Percentiles rank a stretch among this genome's conserved stretches.
phyloP scores from a whole-genome alignment of 441 rosid species.

The Euphorbia corollata region DNA sequence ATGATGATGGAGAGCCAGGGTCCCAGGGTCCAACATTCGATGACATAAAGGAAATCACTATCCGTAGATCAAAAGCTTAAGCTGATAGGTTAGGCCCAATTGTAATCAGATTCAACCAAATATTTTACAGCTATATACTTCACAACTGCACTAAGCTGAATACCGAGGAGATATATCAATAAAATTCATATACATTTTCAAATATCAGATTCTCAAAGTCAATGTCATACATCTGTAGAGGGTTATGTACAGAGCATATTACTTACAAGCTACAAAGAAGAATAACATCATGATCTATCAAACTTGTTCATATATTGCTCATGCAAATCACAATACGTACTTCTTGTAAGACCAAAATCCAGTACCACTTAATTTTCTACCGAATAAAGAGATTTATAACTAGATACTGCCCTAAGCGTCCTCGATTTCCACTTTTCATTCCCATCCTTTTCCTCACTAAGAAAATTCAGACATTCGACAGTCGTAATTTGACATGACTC shows the following conservation, averaged over 20 bases:
- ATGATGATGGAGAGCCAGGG: conserved; percentile 64
- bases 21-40: conserved; percentile 59
- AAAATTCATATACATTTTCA: too few species aligned
- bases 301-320: background rate
- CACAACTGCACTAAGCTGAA: too few species aligned
- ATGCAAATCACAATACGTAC: background rate
- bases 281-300: background rate
- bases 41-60: conserved; percentile 76
- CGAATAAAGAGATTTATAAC: background rate
- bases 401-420: background rate
- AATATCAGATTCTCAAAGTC: too few species aligned
- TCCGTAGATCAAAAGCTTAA: conserved; percentile 78
- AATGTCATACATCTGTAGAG: too few species aligned
- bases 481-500: background rate
- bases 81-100: too few species aligned
- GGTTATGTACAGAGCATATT: too few species aligned
- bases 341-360: background rate
- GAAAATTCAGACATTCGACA: background rate
- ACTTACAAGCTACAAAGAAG: too few species aligned
- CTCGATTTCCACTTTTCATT: background rate
- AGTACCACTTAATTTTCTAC: background rate
- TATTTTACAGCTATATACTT: too few species aligned
- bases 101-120: too few species aligned
- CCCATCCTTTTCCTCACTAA: background rate
- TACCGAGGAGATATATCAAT: too few species aligned